Evolutionary conservation across 2,329 filamentous ascomycete genomes (phyloP).

Genomic region (Sphaerostilbella broomeana): DNA sequence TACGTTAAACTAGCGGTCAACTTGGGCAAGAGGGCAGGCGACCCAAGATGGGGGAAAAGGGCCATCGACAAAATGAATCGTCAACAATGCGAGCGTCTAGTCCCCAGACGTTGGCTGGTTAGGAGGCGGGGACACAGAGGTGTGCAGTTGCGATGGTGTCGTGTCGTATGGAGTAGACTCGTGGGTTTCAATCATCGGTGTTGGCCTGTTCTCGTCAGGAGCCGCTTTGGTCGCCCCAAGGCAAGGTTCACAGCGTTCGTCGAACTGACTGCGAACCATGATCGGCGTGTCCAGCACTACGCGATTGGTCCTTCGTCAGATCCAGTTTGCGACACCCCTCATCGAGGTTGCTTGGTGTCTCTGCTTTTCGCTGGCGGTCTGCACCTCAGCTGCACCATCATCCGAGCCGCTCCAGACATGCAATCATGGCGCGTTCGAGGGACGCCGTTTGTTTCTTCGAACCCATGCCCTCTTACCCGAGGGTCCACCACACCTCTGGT

Average conservation of each 20-base stretch:
- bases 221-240: constrained; percentile 11
- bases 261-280: constrained; percentile 20
- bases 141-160: background rate
- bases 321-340: constrained; percentile 11
- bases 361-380: constrained; percentile 11
- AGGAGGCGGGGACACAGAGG: background rate
- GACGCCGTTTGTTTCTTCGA: constrained; percentile 5
- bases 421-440: constrained; percentile 12
- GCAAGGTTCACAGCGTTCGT: constrained; percentile 20
- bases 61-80: too few species aligned
- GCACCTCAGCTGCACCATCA: constrained; percentile 14
- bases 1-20: constrained; percentile 49
- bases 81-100: too few species aligned
- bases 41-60: too few species aligned
- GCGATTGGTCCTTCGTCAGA: constrained; percentile 3
- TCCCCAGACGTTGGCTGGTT: too few species aligned
- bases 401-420: constrained; percentile 13
- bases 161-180: too few species aligned
- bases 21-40: constrained; percentile 1
- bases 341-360: constrained; percentile 6
- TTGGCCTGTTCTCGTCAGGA: constrained; percentile 9
- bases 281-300: constrained; percentile 15
- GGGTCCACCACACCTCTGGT: constrained; percentile 14
- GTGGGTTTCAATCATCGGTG: too few species aligned
- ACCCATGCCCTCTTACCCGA: constrained; percentile 7